Evolutionary conservation across 192 early-diverging fungal genomes (phyloP).

Genomic region (Backusella australiensis): DNA sequence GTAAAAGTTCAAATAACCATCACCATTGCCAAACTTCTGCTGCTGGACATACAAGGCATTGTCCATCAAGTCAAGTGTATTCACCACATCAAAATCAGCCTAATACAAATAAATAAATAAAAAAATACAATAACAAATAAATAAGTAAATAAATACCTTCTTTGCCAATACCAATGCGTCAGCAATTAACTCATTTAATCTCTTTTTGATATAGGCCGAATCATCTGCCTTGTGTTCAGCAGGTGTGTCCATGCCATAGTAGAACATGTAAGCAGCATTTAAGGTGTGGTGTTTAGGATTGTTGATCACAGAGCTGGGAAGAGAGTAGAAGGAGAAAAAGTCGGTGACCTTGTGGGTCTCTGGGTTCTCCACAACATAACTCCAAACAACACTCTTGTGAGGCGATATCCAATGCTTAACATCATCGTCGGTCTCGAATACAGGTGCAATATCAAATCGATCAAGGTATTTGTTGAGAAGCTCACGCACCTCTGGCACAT

Average conservation of each 20-base stretch:
- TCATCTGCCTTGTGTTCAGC: slow-evolving; percentile 40
- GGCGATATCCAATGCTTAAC: slow-evolving; percentile 91
- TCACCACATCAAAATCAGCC: slow-evolving; percentile 91
- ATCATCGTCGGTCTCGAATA: slow-evolving; percentile 79
- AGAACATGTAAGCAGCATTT: slow-evolving; percentile 94
- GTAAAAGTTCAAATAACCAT: slow-evolving; percentile 95
- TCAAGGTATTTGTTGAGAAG: slow-evolving; percentile 77
- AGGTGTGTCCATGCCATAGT: slow-evolving; percentile 70
- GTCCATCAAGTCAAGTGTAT: slow-evolving; percentile 91
- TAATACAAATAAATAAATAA: slow-evolving; percentile 7
- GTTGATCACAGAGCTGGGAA: slow-evolving; percentile 90
- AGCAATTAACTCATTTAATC: slow-evolving; percentile 63
- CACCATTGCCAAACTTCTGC: slow-evolving; percentile 89
- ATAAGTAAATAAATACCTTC: slow-evolving; percentile 9
- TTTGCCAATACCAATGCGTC: slow-evolving; percentile 79
- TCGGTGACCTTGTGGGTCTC: slow-evolving; percentile 71
- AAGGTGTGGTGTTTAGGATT: slow-evolving; percentile 68
- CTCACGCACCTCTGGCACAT: slow-evolving; percentile 69
- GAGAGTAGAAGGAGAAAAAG: slow-evolving; percentile 92
- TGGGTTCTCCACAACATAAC: slow-evolving; percentile 87
- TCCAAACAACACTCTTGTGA: slow-evolving; percentile 81
- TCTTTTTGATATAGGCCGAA: slow-evolving; percentile 47
- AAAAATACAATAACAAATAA: neutral
- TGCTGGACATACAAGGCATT: slow-evolving; percentile 78
- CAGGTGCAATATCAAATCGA: slow-evolving; percentile 65